Conservation (phyloP, 176 grass and related monocot genomes). For the Ananas comosus region DNA sequence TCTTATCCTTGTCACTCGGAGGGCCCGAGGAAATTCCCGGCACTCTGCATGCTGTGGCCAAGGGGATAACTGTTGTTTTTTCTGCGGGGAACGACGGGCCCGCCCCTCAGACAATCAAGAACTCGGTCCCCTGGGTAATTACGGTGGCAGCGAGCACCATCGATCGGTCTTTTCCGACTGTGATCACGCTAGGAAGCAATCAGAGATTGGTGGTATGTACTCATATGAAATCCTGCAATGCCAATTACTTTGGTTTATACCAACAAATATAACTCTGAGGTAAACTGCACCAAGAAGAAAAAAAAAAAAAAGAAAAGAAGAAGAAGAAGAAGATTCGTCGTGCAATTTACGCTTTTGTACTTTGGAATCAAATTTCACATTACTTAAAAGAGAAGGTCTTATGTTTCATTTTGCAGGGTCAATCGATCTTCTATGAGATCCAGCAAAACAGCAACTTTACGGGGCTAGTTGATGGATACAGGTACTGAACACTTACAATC, state of each 20-base stretch:
- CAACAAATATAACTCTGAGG: too few relatives aligned
- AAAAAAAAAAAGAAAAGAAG: too few relatives aligned
- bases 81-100: conserved; percentile 21
- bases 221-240: too few relatives aligned
- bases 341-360: neutral
- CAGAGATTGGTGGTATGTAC: conserved; percentile 30
- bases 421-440: conserved; percentile 25
- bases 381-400: neutral
- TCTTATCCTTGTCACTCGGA: conserved; percentile 43
- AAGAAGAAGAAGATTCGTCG: too few relatives aligned
- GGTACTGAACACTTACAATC: conserved; percentile 2
- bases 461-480: conserved; percentile 1
- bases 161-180: conserved; percentile 36
- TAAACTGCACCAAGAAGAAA: too few relatives aligned
- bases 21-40: neutral
- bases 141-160: conserved; percentile 46
- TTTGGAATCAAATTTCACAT: neutral
- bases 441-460: conserved; percentile 3
- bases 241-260: too few relatives aligned
- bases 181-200: conserved; percentile 33
- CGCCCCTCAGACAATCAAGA: neutral
- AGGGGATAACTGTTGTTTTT: conserved; percentile 38
- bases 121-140: conserved; percentile 35
- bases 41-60: conserved; percentile 41
- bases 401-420: conserved; percentile 19